Conservation (phyloP, 371 early-diverging fungal species). For the Mucor velutinosus region DNA sequence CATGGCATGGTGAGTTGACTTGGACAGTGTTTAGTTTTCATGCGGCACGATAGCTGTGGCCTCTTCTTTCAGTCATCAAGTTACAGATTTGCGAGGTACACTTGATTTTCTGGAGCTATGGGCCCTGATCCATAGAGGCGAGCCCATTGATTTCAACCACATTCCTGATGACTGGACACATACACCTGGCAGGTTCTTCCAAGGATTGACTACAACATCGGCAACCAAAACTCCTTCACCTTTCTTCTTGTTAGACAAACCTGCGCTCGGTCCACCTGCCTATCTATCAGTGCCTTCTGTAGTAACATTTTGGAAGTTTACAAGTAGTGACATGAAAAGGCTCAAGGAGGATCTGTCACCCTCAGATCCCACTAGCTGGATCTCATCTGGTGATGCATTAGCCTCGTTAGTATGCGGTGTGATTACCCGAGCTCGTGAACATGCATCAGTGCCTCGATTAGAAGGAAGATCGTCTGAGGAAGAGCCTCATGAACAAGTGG, state of each 20-base stretch:
- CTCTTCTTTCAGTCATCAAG: slow-evolving; percentile 41
- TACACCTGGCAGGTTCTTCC: slow-evolving; percentile 38
- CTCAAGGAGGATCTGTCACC: slow-evolving; percentile 37
- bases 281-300: slow-evolving; percentile 33
- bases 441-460: slow-evolving; percentile 27
- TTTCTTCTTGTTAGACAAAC: slow-evolving; percentile 27
- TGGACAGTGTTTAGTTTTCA: slow-evolving; percentile 30
- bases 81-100: slow-evolving; percentile 40
- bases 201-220: not conserved
- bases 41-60: slow-evolving; percentile 45
- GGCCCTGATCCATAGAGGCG: slow-evolving; percentile 36
- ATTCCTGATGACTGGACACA: slow-evolving; percentile 43
- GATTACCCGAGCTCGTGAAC: slow-evolving; percentile 41
- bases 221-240: slow-evolving; percentile 11
- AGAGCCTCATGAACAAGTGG: slow-evolving; percentile 28
- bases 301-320: slow-evolving; percentile 34
- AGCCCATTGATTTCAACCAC: slow-evolving; percentile 29
- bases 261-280: slow-evolving; percentile 26
- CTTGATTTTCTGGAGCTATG: slow-evolving; percentile 47
- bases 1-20: not conserved
- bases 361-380: slow-evolving; percentile 28
- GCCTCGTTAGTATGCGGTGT: slow-evolving; percentile 37
- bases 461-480: slow-evolving; percentile 34
- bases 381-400: slow-evolving; percentile 51
- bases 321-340: slow-evolving; percentile 24